Percentiles rank a stretch among this genome's conserved stretches.
Conservation (phyloP, 192 early-diverging fungal genomes). For the Coemansia sp. region DNA sequence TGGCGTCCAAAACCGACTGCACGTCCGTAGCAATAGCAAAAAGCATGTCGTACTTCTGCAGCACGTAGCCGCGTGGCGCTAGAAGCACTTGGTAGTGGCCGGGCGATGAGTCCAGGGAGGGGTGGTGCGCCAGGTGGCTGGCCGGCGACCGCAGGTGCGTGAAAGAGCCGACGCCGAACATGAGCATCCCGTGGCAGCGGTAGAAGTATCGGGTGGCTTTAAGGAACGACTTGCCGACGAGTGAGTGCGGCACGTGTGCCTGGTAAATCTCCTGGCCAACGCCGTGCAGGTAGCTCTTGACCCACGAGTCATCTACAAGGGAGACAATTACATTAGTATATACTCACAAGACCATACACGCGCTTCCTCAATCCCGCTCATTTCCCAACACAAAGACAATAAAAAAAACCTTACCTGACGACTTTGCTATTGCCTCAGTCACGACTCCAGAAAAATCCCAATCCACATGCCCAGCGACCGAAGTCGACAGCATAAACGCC, state of each 20-base stretch:
- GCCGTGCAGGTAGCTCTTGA: constrained; percentile 48
- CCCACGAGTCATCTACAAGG: constrained; percentile 43
- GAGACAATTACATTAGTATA: background rate
- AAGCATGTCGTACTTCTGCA: constrained; percentile 44
- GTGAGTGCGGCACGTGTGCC: constrained; percentile 31
- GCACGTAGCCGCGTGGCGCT: constrained; percentile 34
- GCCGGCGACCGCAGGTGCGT: constrained; percentile 13
- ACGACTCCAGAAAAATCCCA: constrained; percentile 34
- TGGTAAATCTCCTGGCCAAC: constrained; percentile 55
- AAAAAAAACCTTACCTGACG: constrained; percentile 43
- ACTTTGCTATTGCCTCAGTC: constrained; percentile 29
- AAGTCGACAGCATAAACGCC: constrained; percentile 45
- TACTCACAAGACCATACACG: too few relatives aligned
- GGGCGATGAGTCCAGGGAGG: constrained; percentile 4
- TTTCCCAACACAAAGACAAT: too few relatives aligned
- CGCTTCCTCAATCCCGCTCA: too few relatives aligned
- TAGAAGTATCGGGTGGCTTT: constrained; percentile 47
- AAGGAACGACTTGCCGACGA: constrained; percentile 42
- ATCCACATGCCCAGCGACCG: constrained; percentile 27
- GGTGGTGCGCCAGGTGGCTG: constrained; percentile 25
- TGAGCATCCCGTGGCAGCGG: constrained; percentile 40
- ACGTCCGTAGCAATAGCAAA: constrained; percentile 49
- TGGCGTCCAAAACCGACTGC: constrained; percentile 34
- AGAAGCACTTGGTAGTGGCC: constrained; percentile 44
- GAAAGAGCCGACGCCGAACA: constrained; percentile 48